phyloP scores from a whole-genome alignment of 257 asterid genomes.

The Plantago elongata region DNA sequence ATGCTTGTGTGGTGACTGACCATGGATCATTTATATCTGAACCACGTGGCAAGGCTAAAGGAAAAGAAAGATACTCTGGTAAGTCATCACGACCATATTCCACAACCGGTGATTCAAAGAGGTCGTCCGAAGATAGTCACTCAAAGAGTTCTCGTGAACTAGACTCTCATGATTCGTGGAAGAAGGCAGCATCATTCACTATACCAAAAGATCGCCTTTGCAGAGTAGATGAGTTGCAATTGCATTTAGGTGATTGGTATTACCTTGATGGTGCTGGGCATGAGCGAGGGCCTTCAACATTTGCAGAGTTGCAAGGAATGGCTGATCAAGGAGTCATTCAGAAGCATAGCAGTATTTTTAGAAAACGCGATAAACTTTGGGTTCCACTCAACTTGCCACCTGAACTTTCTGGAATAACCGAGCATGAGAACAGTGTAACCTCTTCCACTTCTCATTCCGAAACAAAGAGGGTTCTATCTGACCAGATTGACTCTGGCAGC shows the following conservation, averaged over 20 bases:
- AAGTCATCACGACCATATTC: conserved; percentile 51
- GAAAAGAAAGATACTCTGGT: conserved; percentile 61
- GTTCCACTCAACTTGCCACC: conserved; percentile 62
- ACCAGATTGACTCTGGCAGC: conserved; percentile 31
- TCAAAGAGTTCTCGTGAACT: conserved; percentile 50
- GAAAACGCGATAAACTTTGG: conserved; percentile 87
- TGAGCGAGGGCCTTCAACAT: conserved; percentile 84
- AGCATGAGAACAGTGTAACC: conserved; percentile 28
- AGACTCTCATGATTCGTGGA: conserved; percentile 47
- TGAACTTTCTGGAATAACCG: conserved; percentile 29
- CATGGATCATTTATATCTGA: conserved; percentile 83
- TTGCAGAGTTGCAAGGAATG: conserved; percentile 73
- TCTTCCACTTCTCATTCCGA: conserved; percentile 13
- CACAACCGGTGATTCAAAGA: conserved; percentile 54
- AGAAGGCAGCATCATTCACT: conserved; percentile 36
- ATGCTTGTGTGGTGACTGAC: conserved; percentile 95
- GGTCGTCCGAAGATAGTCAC: conserved; percentile 64
- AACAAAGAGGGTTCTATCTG: conserved; percentile 12
- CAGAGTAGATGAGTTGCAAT: conserved; percentile 63
- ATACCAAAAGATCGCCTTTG: conserved; percentile 60
- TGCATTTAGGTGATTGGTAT: conserved; percentile 90
- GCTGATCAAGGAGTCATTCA: conserved; percentile 77
- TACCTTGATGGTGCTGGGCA: conserved; percentile 97
- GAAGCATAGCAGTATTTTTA: conserved; percentile 67
- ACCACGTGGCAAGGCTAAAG: conserved; percentile 63